phyloP scores from a whole-genome alignment of 768 basidiomycete species.

The Boletus fagicola region DNA sequence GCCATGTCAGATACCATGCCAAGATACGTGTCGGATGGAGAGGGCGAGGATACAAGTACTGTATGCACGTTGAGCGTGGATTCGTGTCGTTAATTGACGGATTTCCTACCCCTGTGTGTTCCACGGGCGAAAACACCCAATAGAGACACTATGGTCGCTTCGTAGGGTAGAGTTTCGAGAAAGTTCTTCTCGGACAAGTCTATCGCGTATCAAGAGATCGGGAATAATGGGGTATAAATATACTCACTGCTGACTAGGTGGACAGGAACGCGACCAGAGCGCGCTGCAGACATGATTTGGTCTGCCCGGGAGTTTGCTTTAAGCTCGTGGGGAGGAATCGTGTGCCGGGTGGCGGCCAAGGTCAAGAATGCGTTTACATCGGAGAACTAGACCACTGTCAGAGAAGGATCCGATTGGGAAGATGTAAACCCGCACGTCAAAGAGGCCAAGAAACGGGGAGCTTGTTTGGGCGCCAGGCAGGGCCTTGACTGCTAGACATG shows the following conservation, averaged over 20 bases:
- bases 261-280: slow-evolving; percentile 70
- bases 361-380: slow-evolving; percentile 89
- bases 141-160: slow-evolving; percentile 61
- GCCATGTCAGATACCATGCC: slow-evolving; percentile 76
- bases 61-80: slow-evolving; percentile 1
- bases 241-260: slow-evolving; percentile 73
- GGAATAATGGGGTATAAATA: neutral
- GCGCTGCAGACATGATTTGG: slow-evolving; percentile 72
- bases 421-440: slow-evolving; percentile 56
- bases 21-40: slow-evolving; percentile 47
- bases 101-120: slow-evolving; percentile 60
- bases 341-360: slow-evolving; percentile 76
- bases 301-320: slow-evolving; percentile 57
- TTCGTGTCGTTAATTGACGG: neutral
- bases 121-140: slow-evolving; percentile 68
- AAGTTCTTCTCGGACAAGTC: slow-evolving; percentile 88
- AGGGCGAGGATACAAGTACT: slow-evolving; percentile 57
- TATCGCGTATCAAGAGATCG: slow-evolving; percentile 27
- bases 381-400: slow-evolving; percentile 53
- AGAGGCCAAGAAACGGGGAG: slow-evolving; percentile 54
- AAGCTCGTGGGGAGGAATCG: slow-evolving; percentile 58
- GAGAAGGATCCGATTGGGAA: neutral
- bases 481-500: slow-evolving; percentile 62
- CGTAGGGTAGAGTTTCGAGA: slow-evolving; percentile 57
- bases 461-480: slow-evolving; percentile 21